Base-by-base conservation (phyloP, 2,329 filamentous ascomycete genomes). In the Aspergillus ustus region DNA sequence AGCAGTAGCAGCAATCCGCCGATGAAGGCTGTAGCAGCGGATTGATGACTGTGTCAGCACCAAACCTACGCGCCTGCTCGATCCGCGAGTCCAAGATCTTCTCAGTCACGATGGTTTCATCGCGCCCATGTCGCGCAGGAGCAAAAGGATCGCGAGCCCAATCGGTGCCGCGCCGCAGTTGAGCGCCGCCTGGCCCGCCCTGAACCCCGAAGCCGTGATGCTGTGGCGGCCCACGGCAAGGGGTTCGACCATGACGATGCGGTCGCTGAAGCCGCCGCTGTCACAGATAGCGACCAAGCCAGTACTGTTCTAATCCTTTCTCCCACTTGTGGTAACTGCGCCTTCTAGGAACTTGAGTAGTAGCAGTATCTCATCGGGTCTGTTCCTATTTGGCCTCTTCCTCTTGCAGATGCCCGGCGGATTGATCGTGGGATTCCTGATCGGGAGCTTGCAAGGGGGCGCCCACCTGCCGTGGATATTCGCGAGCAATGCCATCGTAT, bases 391-490 rank as follows among this genome's bases (percentile, higher is more conserved):
- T 15, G 48, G 31, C 2, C 20, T 59, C 7, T 59, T 59, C 1
- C n/a, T n/a, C n/a, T n/a, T n/a, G n/a, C n/a, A n/a, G n/a, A n/a
- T n/a, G n/a, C n/a, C n/a, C n/a, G n/a, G n/a, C n/a, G n/a, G n/a
- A n/a, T n/a, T n/a, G n/a, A n/a, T n/a, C n/a, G 71, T 73, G 56
- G 81, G 81, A 0, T 75, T 73, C 31, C 69, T 78, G 20, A 50
- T 80, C 8, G 82, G 81, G 15, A 71, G 70, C 20, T 63, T 79
- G 2, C 77, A 81, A 61, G 78, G 76, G 2, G 78, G 78, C 22
- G 76, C 76, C 1, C 71, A 74, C 52, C 70, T 80, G 8, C 66
- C 66, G 2, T 80, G 78, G 78, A 73, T 80, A 31, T 81, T 79
- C 52, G 78, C 75, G 11, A 74, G 70, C 31, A 80, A 75, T 17